phyloP scores from a whole-genome alignment of 192 early-diverging fungal genomes.

The Chytriomyces sp. region DNA sequence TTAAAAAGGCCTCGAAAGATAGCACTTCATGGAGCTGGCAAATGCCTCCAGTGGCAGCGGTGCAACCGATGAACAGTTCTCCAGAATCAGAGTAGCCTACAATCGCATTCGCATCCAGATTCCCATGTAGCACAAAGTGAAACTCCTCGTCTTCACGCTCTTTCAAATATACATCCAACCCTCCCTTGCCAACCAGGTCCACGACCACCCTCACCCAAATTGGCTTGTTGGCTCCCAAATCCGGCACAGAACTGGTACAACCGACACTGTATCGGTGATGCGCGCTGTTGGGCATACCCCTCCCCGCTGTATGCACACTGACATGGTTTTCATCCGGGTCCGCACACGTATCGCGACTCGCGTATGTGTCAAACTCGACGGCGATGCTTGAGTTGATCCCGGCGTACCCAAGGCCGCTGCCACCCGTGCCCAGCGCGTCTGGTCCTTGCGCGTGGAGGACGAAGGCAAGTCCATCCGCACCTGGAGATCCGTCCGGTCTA shows the following conservation, averaged over 20 bases:
- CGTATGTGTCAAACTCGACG: conserved; percentile 26
- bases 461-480: conserved; percentile 23
- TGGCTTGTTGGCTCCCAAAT: background rate
- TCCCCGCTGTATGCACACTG: conserved; percentile 4
- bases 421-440: conserved; percentile 8
- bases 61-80: background rate
- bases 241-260: background rate
- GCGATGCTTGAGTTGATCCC: conserved; percentile 3
- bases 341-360: conserved; percentile 8
- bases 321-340: conserved; percentile 29
- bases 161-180: conserved; percentile 1
- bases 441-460: conserved; percentile 3
- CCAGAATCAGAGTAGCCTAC: background rate
- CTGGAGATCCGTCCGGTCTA: background rate
- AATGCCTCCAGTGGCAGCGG: conserved; percentile 15
- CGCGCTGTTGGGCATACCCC: background rate
- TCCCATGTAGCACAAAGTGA: background rate
- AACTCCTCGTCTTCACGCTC: background rate
- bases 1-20: background rate
- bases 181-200: background rate
- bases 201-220: background rate
- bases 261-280: conserved; percentile 7
- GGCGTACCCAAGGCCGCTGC: conserved; percentile 20
- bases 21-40: conserved; percentile 12
- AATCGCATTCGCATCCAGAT: background rate